phyloP scores from a whole-genome alignment of 441 rosid species.

The Erysimum cheiri region DNA sequence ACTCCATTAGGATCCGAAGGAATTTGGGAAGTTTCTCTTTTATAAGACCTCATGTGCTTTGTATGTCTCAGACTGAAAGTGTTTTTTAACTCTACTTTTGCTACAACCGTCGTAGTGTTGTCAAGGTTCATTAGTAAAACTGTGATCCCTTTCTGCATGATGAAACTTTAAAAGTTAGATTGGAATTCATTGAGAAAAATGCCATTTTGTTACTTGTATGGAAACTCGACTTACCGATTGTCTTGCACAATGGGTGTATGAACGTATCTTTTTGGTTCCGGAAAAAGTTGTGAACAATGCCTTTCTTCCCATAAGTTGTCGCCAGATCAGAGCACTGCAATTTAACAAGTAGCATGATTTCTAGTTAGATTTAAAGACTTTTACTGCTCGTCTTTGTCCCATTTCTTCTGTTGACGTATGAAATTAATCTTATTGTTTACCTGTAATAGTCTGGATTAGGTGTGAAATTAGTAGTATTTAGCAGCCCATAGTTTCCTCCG shows the following conservation, averaged over 20 bases:
- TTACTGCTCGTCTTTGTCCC: background rate
- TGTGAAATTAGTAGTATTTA: constrained; percentile 69
- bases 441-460: constrained; percentile 99
- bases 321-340: constrained; percentile 92
- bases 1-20: constrained; percentile 41
- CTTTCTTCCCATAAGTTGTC: constrained; percentile 77
- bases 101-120: constrained; percentile 56
- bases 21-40: constrained; percentile 29
- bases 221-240: constrained; percentile 58
- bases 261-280: constrained; percentile 66
- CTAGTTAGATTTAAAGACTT: background rate
- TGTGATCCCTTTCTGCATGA: constrained; percentile 75
- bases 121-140: constrained; percentile 80
- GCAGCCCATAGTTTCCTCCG: constrained; percentile 94
- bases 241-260: constrained; percentile 86
- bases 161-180: constrained; percentile 17
- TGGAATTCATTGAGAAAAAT: background rate
- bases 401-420: background rate
- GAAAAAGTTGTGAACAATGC: constrained; percentile 69
- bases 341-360: constrained; percentile 34
- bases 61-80: constrained; percentile 43
- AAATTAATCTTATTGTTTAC: constrained; percentile 41
- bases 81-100: constrained; percentile 52
- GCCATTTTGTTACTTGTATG: background rate
- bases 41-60: constrained; percentile 41